phyloP scores from a whole-genome alignment of 2,329 filamentous ascomycete genomes.

The Aspergillus versicolor region DNA sequence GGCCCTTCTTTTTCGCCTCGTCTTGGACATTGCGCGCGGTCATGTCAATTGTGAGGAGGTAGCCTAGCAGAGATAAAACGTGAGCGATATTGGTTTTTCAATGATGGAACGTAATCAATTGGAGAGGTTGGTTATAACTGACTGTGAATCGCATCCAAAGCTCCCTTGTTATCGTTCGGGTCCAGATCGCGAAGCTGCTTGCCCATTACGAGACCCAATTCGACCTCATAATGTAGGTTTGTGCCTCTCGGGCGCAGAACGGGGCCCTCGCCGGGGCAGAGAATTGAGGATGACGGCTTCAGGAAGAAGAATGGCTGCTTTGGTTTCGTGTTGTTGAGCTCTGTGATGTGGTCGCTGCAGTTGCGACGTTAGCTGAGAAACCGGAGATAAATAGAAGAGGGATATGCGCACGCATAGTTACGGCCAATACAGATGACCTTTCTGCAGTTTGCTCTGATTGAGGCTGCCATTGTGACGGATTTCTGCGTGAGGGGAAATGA shows the following conservation, averaged over 20 bases:
- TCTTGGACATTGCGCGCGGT: conserved; percentile 94
- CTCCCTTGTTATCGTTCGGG: conserved; percentile 70
- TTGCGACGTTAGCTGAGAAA: conserved; percentile 4
- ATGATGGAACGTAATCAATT: background rate
- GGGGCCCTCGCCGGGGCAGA: conserved; percentile 74
- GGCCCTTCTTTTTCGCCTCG: conserved; percentile 93
- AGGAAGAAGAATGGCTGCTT: conserved; percentile 99
- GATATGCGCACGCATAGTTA: conserved; percentile 79
- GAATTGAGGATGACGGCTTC: conserved; percentile 85
- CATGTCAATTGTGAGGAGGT: conserved; percentile 93
- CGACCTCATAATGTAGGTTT: conserved; percentile 90
- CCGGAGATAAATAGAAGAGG: background rate
- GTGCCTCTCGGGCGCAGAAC: conserved; percentile 80
- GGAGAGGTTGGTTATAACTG: background rate
- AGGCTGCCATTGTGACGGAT: conserved; percentile 36
- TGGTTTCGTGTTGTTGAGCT: conserved; percentile 81
- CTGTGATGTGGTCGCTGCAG: conserved; percentile 81
- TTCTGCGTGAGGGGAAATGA: background rate
- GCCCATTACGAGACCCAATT: conserved; percentile 86
- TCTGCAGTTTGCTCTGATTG: conserved; percentile 53
- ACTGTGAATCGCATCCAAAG: conserved; percentile 80
- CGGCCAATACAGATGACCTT: conserved; percentile 93
- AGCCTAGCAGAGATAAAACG: conserved; percentile 54
- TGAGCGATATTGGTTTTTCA: background rate
- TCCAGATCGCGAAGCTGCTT: conserved; percentile 75